Evolutionary conservation across 208 protist species (phyloP).

Genomic region (Strigomonas galati): DNA sequence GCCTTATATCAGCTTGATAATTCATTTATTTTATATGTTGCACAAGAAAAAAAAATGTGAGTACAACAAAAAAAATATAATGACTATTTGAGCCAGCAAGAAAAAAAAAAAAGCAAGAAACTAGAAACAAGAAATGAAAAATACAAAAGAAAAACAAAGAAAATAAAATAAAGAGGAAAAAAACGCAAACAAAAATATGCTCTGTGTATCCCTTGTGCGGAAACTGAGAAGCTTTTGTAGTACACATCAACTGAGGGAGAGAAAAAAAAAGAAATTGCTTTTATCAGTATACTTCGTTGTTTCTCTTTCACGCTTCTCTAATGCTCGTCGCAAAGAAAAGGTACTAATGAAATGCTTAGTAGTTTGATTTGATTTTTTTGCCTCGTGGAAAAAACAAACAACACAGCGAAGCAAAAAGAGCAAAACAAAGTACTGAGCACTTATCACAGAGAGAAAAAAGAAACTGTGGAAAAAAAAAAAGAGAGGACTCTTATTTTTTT

Average conservation of each 20-base stretch:
- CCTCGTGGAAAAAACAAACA: not conserved
- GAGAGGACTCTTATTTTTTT: too few relatives aligned
- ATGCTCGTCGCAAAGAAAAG: too few relatives aligned
- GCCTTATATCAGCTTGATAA: too few relatives aligned
- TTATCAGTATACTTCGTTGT: conserved; percentile 1
- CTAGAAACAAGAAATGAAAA: conserved; percentile 5
- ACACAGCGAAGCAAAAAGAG: not conserved
- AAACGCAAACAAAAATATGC: too few relatives aligned
- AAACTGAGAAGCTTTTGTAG: too few relatives aligned
- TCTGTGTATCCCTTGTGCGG: too few relatives aligned
- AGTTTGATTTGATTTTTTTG: too few relatives aligned
- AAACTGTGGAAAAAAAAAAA: conserved; percentile 2
- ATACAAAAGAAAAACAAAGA: conserved; percentile 6
- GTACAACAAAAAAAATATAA: not conserved
- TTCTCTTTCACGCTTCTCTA: not conserved
- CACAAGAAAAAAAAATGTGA: not conserved
- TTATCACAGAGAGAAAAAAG: not conserved
- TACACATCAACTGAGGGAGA: too few relatives aligned
- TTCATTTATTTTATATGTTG: too few relatives aligned
- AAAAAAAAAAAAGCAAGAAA: conserved; percentile 6
- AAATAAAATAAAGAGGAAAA: too few relatives aligned
- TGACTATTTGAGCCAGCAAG: not conserved
- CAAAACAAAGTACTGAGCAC: not conserved
- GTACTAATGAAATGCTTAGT: too few relatives aligned
- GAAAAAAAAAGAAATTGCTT: not conserved